Base-by-base conservation (phyloP, 306 rosid genomes). In the Quercus aquifolioides region DNA sequence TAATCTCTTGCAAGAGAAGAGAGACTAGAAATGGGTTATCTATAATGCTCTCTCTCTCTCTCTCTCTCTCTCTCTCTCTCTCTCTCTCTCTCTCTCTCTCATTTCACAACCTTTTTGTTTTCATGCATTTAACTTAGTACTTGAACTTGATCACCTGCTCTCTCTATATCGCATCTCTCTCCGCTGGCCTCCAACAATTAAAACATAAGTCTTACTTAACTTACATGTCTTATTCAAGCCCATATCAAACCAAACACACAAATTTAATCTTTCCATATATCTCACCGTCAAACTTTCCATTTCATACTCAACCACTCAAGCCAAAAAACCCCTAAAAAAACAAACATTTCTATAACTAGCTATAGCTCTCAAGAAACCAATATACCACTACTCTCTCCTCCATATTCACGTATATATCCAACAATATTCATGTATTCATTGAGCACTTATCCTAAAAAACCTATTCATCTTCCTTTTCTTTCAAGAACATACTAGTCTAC, bases 101-200 rank as follows among this genome's bases (percentile, higher is more conserved):
- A 13, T 6, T 26, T 77, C 83, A 80, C 84, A 72, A 0, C 49
- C 85, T 80, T 78, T 73, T 4, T 76, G 62, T 83, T 78, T 70
- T 71, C 57, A 26, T 76, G 86, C 69, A 76, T 87, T 68, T 75
- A 78, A 76, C 76, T 68, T 41, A 63, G 46, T 31, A 74, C 26
- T 85, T 55, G 79, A 93, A 41, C 46, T 41, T 41, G 46, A 41
- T 41, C 46, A 41, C 90, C 94, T 86, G 84, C 93, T 64, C 91
- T 81, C 79, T 70, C 80, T 64, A 81, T 77, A 64, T 79, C 78
- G 69, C 71, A 85, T 79, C 82, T 78, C 84, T 79, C 25, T 65
- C 83, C 73, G 33, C 72, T 63, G 41, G 18, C 55, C 60, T 76
- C 86, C 84, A 87, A 81, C 86, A 74, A 41, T 41, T 41, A 41